phyloP scores from a whole-genome alignment of 805 yeast genomes.

The Candida cerambycidarum region DNA sequence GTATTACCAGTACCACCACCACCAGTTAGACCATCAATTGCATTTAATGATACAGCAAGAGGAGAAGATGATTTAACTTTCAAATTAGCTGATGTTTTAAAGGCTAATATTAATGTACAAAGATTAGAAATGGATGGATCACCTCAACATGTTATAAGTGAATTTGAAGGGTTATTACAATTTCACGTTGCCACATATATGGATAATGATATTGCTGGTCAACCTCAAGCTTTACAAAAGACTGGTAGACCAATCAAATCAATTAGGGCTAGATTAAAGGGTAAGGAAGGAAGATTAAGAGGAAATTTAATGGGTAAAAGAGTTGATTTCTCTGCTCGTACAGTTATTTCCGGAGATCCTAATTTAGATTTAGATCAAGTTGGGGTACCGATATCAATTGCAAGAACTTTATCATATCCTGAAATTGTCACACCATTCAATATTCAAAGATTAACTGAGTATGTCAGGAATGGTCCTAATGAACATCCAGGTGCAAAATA shows the following conservation, averaged over 20 bases:
- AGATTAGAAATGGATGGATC: conserved; percentile 98
- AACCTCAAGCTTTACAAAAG: conserved; percentile 97
- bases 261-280: conserved; percentile 98
- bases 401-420: conserved; percentile 92
- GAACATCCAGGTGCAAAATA: conserved; percentile 99
- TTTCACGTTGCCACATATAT: conserved; percentile 98
- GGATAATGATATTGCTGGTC: conserved; percentile 99
- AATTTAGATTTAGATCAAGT: conserved; percentile 96
- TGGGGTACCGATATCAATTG: conserved; percentile 97
- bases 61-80: conserved; percentile 99
- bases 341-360: conserved; percentile 99
- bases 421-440: conserved; percentile 98
- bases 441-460: conserved; percentile 87
- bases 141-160: conserved; percentile 96
- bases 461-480: conserved; percentile 96
- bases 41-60: conserved; percentile 96
- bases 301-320: conserved; percentile 99
- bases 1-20: conserved; percentile 99
- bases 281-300: conserved; percentile 98
- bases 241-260: conserved; percentile 98
- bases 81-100: conserved; percentile 92
- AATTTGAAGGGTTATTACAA: conserved; percentile 91
- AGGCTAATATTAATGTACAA: conserved; percentile 97
- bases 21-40: conserved; percentile 97
- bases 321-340: conserved; percentile 98